phyloP scores from a whole-genome alignment of 2,329 filamentous ascomycete genomes.

The Pseudogymnoascus destructans region DNA sequence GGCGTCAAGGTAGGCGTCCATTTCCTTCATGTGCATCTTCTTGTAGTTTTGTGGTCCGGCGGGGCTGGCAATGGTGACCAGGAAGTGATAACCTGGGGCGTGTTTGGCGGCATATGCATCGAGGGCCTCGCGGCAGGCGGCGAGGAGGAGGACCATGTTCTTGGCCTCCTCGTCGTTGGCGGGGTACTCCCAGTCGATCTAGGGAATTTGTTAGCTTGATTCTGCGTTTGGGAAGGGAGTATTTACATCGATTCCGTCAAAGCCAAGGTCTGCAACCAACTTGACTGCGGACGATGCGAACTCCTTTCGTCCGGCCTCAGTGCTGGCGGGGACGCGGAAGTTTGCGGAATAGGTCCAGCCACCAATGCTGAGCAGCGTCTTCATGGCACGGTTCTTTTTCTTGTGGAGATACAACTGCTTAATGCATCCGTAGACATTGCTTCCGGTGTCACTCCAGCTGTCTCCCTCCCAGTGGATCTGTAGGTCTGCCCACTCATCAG shows the following conservation, averaged over 20 bases:
- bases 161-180: constrained; percentile 19
- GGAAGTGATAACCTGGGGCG: constrained; percentile 37
- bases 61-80: constrained; percentile 40
- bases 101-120: constrained; percentile 35
- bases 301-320: constrained; percentile 42
- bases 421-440: constrained; percentile 64
- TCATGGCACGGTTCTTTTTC: constrained; percentile 62
- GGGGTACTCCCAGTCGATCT: constrained; percentile 22
- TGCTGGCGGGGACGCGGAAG: constrained; percentile 55
- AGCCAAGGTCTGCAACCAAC: constrained; percentile 60
- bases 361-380: constrained; percentile 64
- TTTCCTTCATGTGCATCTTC: constrained; percentile 33
- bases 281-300: constrained; percentile 60
- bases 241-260: constrained; percentile 34
- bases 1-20: constrained; percentile 38
- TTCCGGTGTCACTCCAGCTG: constrained; percentile 50
- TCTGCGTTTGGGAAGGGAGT: not conserved
- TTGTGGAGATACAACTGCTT: constrained; percentile 69
- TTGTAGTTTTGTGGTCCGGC: constrained; percentile 37
- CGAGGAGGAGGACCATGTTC: constrained; percentile 25
- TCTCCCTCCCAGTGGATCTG: constrained; percentile 63
- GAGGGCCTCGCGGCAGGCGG: constrained; percentile 29
- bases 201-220: not conserved
- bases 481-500: constrained; percentile 55
- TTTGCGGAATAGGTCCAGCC: constrained; percentile 74